Conservation (phyloP, 23 red algal genomes). For the Rhodosorus marinus region DNA sequence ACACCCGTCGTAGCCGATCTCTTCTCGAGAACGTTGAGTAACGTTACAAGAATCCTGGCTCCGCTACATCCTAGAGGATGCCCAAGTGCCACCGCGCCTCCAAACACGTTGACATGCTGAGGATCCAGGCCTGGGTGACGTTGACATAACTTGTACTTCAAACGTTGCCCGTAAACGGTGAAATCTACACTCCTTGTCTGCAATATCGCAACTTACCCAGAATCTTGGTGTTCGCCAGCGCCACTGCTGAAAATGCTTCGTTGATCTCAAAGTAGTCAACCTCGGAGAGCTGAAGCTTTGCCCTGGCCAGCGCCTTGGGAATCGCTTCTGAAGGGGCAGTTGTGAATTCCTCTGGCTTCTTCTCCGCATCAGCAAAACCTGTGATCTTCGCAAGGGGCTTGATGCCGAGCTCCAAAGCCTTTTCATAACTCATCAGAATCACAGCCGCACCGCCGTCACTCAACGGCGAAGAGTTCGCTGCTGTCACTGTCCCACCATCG, state of each 20-base stretch:
- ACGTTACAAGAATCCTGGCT: conserved; percentile 77
- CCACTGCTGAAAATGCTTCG: conserved; percentile 82
- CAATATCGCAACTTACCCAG: too few species aligned
- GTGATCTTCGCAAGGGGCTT: conserved; percentile 23
- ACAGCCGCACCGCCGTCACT: conserved; percentile 92
- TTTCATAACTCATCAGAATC: conserved; percentile 29
- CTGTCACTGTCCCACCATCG: conserved; percentile 69
- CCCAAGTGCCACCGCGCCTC: conserved; percentile 73
- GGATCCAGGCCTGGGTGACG: conserved; percentile 11
- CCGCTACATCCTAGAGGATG: conserved; percentile 76
- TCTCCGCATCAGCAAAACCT: conserved; percentile 62
- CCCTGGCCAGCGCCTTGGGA: conserved; percentile 41
- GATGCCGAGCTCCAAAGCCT: conserved; percentile 24
- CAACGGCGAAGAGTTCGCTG: conserved; percentile 68
- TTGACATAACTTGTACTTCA: not conserved
- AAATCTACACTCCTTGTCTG: not conserved
- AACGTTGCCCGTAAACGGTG: not conserved
- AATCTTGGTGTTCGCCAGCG: conserved; percentile 22
- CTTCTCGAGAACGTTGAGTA: conserved; percentile 38
- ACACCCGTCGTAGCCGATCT: conserved; percentile 24
- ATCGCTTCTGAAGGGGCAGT: conserved; percentile 59
- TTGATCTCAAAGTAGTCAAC: conserved; percentile 92
- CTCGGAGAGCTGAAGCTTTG: conserved; percentile 18
- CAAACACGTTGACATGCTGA: conserved; percentile 57
- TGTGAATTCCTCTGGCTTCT: conserved; percentile 45